Conservation (phyloP, 306 rosid genomes). For the Trifolium pratense region DNA sequence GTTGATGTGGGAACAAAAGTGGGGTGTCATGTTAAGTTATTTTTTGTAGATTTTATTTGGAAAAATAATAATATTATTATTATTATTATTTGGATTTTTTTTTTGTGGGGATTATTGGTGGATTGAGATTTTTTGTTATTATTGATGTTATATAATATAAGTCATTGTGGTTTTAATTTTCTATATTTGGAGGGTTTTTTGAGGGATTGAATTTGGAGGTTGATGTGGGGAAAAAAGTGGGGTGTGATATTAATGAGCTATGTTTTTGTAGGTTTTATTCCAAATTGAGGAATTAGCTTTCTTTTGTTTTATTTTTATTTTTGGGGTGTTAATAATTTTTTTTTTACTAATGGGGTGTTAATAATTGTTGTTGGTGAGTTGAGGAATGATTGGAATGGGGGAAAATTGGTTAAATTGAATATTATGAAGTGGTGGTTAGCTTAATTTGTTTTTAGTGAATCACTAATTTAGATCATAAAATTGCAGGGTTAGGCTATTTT, state of each 20-base stretch:
- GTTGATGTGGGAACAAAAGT: not conserved
- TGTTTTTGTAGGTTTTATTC: not conserved
- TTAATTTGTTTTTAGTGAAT: constrained; percentile 9
- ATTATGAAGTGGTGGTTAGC: not conserved
- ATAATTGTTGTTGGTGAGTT: constrained; percentile 18
- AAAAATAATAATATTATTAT: too few species aligned
- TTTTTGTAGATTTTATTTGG: not conserved
- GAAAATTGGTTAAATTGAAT: not conserved
- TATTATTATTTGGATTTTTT: not conserved
- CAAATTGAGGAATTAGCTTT: not conserved
- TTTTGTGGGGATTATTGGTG: not conserved
- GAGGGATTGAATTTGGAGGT: constrained; percentile 12
- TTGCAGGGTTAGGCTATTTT: not conserved
- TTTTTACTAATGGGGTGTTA: constrained; percentile 1
- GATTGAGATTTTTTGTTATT: not conserved
- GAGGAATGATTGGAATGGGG: not conserved
- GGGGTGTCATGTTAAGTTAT: not conserved
- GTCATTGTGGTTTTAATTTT: constrained; percentile 6
- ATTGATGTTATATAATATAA: constrained; percentile 20
- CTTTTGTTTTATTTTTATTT: not conserved
- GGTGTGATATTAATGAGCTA: not conserved
- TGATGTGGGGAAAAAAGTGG: not conserved
- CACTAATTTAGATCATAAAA: not conserved
- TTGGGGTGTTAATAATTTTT: constrained; percentile 1
- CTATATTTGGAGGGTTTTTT: constrained; percentile 12